These are phyloP conservation scores for Thalassiosira exigua DNA, from an alignment of 352 stramenopile genomes.

Conservation along the genomic window DNA sequence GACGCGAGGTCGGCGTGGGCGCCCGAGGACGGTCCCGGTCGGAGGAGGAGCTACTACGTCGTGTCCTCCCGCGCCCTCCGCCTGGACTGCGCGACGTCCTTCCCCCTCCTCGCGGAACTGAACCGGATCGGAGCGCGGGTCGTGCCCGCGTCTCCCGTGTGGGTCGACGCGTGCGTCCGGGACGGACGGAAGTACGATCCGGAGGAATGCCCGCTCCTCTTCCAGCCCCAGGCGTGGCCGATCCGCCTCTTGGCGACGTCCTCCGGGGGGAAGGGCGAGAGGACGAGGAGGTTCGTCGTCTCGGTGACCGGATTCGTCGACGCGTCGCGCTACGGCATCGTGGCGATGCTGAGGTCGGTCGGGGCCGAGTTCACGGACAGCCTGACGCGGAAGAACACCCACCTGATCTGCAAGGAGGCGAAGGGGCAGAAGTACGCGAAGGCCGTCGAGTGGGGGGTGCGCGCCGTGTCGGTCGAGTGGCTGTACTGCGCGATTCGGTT, in stretches of 20 bases:
- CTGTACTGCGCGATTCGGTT: conserved; percentile 66
- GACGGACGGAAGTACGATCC: conserved; percentile 54
- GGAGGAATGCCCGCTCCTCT: conserved; percentile 47
- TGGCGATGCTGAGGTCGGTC: conserved; percentile 56
- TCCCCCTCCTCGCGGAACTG: conserved; percentile 39
- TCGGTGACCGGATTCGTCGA: conserved; percentile 72
- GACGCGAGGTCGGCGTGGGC: too few species aligned
- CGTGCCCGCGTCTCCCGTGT: conserved; percentile 59
- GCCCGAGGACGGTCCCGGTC: too few species aligned
- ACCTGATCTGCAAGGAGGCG: conserved; percentile 73
- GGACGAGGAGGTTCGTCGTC: conserved; percentile 33
- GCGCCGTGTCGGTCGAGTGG: conserved; percentile 76
- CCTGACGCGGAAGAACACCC: conserved; percentile 65
- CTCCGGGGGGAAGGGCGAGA: too few species aligned
- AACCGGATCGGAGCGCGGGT: conserved; percentile 41
- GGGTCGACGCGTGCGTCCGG: conserved; percentile 65
- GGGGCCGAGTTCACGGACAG: conserved; percentile 61
- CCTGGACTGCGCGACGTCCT: too few species aligned
- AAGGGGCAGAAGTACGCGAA: conserved; percentile 63
- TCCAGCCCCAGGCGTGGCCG: conserved; percentile 58
- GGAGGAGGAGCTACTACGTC: conserved; percentile 58
- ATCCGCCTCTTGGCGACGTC: conserved; percentile 31
- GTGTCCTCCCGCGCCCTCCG: too few species aligned
- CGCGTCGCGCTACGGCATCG: conserved; percentile 56
- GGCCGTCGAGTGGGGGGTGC: conserved; percentile 69